Base-by-base conservation (phyloP, 352 stramenopile species). In the Globisporangium irregulare region DNA sequence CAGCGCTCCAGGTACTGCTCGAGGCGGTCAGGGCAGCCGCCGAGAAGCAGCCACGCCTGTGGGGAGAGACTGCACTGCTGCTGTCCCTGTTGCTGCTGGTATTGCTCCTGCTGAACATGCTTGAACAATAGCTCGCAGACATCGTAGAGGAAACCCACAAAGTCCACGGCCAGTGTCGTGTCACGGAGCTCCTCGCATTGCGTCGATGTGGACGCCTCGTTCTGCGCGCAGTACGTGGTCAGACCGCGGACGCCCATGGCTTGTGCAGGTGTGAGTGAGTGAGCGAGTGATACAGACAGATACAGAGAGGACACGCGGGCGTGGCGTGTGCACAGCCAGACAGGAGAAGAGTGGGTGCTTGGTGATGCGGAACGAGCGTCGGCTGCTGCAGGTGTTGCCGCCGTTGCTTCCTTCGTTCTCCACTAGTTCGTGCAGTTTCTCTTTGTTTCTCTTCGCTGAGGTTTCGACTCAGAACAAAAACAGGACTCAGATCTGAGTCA, bases 91-190 rank as follows among this genome's bases (percentile, higher is more conserved):
- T 24, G 43, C 18, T 43, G 9, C 43, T 43, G 76, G 50, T 36
- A 18, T 57, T 43, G 27, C 14, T 65, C 58, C 20, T 70, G 29
- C 56, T 77, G 70, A 61, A 79, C 62, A 8, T 91, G 70, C 6
- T 69, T 46, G 59, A 69, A 84, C 24, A 94, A 56, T 38, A 82
- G 69, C 22, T 94, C 77, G 64, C 86, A 95, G 20, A 89, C 59
- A 60, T 83, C 74, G 64, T 88, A 92, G 34, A 93, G 77, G 67
- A 94, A 94, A 22, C 86, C 87, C 24, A 89, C 82, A 62, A 92
- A 90, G 68, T 95, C 87, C 51, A 95, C 85, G 18, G 85, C 87
- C 4, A 95, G 78, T 36, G 87, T 94, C 58, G 89, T 78, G 61
- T 91, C 83, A 22, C 65, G 67, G 34, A 93, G 75, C 12, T 85